Conservation (phyloP, 2,329 filamentous ascomycete species). For the Cordyceps javanica region DNA sequence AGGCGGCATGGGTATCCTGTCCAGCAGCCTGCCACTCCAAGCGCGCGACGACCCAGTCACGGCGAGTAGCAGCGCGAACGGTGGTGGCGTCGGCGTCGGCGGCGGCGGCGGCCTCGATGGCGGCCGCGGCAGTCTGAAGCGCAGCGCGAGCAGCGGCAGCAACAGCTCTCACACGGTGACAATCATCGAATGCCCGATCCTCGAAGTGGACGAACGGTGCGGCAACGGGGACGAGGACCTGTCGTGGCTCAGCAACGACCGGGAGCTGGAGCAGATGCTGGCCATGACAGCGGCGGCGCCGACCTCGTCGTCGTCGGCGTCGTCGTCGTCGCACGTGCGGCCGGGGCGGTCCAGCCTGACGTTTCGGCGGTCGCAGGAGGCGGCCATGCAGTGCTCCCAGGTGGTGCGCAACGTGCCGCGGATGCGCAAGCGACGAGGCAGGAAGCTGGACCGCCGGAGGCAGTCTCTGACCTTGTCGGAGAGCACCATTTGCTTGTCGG, state of each 20-base stretch:
- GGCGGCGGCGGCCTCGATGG: no score
- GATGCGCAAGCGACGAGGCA: conserved; percentile 17
- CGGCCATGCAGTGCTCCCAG: conserved; percentile 16
- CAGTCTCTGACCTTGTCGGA: conserved; percentile 7
- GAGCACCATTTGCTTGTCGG: conserved; percentile 7
- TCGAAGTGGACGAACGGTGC: conserved; percentile 25
- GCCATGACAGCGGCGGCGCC: no score
- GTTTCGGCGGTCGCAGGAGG: conserved; percentile 17
- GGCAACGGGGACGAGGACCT: conserved; percentile 21
- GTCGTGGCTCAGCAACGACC: conserved; percentile 19
- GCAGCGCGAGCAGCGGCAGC: conserved; percentile 4
- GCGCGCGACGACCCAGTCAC: background rate
- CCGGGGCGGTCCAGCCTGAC: background rate
- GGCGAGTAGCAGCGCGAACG: background rate
- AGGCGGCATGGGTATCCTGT: background rate
- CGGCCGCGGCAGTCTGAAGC: background rate
- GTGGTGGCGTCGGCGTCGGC: no score
- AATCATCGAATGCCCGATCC: conserved; percentile 1
- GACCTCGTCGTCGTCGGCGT: no score
- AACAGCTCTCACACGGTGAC: conserved; percentile 5
- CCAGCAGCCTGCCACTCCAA: background rate
- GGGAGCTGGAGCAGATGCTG: background rate
- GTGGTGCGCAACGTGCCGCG: conserved; percentile 19
- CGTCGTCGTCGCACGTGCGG: conserved; percentile 1
- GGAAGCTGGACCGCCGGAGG: conserved; percentile 11